A percentile compares a stretch with the other conserved stretches of the same genome.
phyloP scores from a whole-genome alignment of 768 basidiomycete species.

The Fibroporia radiculosa region DNA sequence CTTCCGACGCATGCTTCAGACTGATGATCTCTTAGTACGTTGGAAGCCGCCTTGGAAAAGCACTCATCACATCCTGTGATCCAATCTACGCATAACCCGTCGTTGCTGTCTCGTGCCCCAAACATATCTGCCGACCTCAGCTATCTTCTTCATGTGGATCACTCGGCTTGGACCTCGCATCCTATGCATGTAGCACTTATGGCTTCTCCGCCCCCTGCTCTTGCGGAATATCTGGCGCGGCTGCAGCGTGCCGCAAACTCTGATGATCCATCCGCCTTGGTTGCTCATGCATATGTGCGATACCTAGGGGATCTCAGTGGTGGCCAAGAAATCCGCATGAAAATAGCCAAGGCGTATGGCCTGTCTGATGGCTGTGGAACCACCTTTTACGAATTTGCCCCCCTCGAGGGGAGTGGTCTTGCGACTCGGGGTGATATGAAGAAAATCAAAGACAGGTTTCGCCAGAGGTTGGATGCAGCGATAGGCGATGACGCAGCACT shows the following conservation, averaged over 20 bases:
- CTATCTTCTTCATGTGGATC: conserved; percentile 44
- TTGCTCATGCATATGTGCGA: conserved; percentile 77
- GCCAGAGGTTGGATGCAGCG: conserved; percentile 32
- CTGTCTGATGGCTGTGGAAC: conserved; percentile 43
- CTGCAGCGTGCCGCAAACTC: conserved; percentile 40
- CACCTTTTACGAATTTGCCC: conserved; percentile 66
- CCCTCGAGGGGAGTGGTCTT: conserved; percentile 36
- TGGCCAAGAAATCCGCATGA: conserved; percentile 61
- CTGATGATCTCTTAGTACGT: conserved; percentile 29
- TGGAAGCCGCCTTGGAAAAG: conserved; percentile 49
- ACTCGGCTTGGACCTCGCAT: conserved; percentile 51
- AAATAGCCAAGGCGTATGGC: conserved; percentile 58
- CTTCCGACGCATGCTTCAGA: not conserved
- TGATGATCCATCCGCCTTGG: conserved; percentile 41
- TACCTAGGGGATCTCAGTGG: conserved; percentile 79
- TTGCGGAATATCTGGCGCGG: conserved; percentile 46
- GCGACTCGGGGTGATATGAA: conserved; percentile 55
- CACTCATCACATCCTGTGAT: conserved; percentile 58
- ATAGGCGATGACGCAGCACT: conserved; percentile 24
- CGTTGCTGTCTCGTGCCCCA: conserved; percentile 53
- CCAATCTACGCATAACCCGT: conserved; percentile 64
- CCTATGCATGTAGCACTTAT: conserved; percentile 42
- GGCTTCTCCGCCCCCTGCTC: conserved; percentile 36
- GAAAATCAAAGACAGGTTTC: conserved; percentile 69
- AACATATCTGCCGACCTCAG: conserved; percentile 62